phyloP scores from a whole-genome alignment of 2,329 filamentous ascomycete species.

The Xylariaceae sp. region DNA sequence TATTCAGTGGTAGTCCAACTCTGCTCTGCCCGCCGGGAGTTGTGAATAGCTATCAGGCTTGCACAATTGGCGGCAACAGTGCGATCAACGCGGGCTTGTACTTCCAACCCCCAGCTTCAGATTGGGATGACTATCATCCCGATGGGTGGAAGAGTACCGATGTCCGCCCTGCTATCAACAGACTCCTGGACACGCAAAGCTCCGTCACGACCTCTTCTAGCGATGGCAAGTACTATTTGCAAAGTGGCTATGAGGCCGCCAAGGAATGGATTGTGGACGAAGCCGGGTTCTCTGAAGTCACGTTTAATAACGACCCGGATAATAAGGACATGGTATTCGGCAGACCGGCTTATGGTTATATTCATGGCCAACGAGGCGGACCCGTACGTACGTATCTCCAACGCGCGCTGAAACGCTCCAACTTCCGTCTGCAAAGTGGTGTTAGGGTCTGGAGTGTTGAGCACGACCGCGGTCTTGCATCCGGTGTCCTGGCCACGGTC shows the following conservation, averaged over 20 bases:
- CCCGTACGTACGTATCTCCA: slow-evolving; percentile 47
- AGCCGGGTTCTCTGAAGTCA: slow-evolving; percentile 43
- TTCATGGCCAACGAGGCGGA: slow-evolving; percentile 45
- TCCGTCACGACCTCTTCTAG: slow-evolving; percentile 40
- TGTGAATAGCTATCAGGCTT: slow-evolving; percentile 43
- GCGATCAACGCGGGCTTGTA: slow-evolving; percentile 51
- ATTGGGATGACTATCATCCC: slow-evolving; percentile 48
- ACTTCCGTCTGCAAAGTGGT: slow-evolving; percentile 42
- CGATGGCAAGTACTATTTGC: slow-evolving; percentile 42
- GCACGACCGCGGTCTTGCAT: slow-evolving; percentile 36
- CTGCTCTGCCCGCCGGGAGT: slow-evolving; percentile 38
- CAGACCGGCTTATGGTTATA: slow-evolving; percentile 44
- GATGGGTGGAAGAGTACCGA: slow-evolving; percentile 47
- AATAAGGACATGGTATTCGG: slow-evolving; percentile 46
- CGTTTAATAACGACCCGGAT: slow-evolving; percentile 41
- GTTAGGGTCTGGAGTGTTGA: slow-evolving; percentile 42
- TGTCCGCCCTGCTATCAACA: slow-evolving; percentile 41
- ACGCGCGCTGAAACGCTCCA: slow-evolving; percentile 36
- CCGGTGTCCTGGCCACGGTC: slow-evolving; percentile 37
- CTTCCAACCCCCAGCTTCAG: slow-evolving; percentile 48
- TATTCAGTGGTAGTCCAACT: slow-evolving; percentile 39
- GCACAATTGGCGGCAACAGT: slow-evolving; percentile 47
- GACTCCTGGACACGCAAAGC: slow-evolving; percentile 41
- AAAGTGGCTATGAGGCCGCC: slow-evolving; percentile 43
- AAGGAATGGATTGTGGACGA: slow-evolving; percentile 46